These are phyloP conservation scores for Rhizopus arrhizus DNA, from an alignment of 371 early-diverging fungal species.

Conservation along the genomic window DNA sequence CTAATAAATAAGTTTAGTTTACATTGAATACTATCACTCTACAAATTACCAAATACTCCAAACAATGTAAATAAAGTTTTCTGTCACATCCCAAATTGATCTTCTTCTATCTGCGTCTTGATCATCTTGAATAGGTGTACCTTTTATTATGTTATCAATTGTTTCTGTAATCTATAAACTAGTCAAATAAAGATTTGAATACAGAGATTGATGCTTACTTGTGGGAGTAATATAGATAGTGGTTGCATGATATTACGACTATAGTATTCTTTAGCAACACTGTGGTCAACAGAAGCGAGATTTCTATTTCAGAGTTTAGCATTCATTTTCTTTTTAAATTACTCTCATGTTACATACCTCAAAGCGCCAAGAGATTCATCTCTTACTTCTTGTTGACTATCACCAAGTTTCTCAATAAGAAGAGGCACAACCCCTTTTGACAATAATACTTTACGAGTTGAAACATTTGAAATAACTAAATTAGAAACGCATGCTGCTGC, in stretches of 20 bases:
- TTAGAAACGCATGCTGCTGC: slow-evolving; percentile 87
- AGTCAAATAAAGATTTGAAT: neutral
- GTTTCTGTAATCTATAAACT: slow-evolving; percentile 37
- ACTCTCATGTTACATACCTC: slow-evolving; percentile 34
- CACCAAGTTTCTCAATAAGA: slow-evolving; percentile 71
- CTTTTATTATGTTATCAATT: slow-evolving; percentile 53
- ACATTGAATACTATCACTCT: neutral
- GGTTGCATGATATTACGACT: slow-evolving; percentile 66
- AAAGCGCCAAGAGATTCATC: slow-evolving; percentile 82
- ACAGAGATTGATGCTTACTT: slow-evolving; percentile 24
- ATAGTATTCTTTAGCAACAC: slow-evolving; percentile 69
- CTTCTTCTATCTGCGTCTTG: slow-evolving; percentile 59
- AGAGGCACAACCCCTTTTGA: slow-evolving; percentile 67
- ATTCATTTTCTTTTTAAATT: neutral
- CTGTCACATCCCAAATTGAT: slow-evolving; percentile 72
- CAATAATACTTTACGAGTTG: slow-evolving; percentile 70
- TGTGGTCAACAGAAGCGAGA: slow-evolving; percentile 61
- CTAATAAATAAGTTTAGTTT: slow-evolving; percentile 27
- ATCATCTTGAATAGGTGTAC: slow-evolving; percentile 48
- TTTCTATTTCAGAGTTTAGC: slow-evolving; percentile 46
- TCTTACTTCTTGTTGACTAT: slow-evolving; percentile 71
- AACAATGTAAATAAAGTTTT: slow-evolving; percentile 72
- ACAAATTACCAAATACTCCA: slow-evolving; percentile 59
- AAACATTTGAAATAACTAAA: slow-evolving; percentile 62
- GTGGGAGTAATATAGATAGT: slow-evolving; percentile 48